Evolutionary conservation across 73 alveolate genomes (phyloP).

Genomic region (Urostyla sp.): DNA sequence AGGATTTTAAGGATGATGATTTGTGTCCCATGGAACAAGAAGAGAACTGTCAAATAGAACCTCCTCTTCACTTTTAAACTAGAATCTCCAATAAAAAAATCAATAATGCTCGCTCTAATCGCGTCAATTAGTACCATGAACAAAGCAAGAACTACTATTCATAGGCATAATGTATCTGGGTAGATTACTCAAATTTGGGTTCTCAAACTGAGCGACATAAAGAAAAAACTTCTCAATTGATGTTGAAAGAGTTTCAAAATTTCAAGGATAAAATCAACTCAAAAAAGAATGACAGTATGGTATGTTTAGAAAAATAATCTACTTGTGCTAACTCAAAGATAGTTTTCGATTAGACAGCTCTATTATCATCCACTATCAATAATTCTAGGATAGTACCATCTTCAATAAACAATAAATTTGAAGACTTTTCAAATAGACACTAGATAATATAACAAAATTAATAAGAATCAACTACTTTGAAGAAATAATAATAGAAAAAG

Average conservation of each 20-base stretch:
- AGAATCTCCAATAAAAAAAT: conserved; percentile 3
- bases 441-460: neutral
- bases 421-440: neutral
- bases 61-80: conserved; percentile 29
- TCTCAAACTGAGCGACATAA: conserved; percentile 27
- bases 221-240: neutral
- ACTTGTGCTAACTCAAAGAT: neutral
- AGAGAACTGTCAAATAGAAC: conserved; percentile 9
- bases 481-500: too few relatives aligned
- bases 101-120: neutral
- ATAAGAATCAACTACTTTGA: too few relatives aligned
- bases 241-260: neutral
- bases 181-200: neutral
- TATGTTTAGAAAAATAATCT: neutral
- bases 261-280: neutral
- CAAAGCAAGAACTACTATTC: neutral
- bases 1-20: too few relatives aligned
- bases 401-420: neutral
- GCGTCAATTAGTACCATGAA: neutral
- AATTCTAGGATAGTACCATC: neutral
- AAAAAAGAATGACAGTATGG: neutral
- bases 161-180: conserved; percentile 1
- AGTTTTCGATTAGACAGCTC: neutral
- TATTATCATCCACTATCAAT: too few relatives aligned
- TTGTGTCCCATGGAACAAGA: conserved; percentile 15